Evolutionary conservation across 495 filamentous ascomycete genomes (phyloP).

Genomic region (Aspergillus asperescens): DNA sequence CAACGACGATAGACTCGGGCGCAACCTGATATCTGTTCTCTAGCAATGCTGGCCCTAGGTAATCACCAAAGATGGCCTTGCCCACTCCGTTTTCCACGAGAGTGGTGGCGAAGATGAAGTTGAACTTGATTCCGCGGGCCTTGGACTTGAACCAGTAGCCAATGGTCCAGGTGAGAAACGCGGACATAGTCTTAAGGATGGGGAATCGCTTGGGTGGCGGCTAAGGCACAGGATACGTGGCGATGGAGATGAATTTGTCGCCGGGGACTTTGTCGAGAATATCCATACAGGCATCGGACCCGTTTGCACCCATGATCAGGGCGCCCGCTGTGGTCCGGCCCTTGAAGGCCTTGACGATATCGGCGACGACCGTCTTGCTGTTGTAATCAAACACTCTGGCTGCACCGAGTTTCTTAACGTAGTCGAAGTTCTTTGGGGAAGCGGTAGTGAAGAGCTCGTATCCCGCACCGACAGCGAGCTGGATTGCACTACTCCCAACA

Average conservation of each 20-base stretch:
- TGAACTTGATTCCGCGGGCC: too few relatives aligned
- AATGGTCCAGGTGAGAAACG: too few relatives aligned
- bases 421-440: slow-evolving; percentile 49
- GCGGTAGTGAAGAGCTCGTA: slow-evolving; percentile 53
- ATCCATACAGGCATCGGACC: too few relatives aligned
- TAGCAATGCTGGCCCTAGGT: not conserved
- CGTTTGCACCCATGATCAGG: not conserved
- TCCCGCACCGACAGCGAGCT: slow-evolving; percentile 54
- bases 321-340: not conserved
- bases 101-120: too few relatives aligned
- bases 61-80: not conserved
- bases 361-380: slow-evolving; percentile 24
- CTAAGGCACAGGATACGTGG: too few relatives aligned
- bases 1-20: not conserved
- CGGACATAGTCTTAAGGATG: too few relatives aligned
- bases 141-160: too few relatives aligned
- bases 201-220: too few relatives aligned
- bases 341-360: slow-evolving; percentile 17
- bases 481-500: slow-evolving; percentile 56
- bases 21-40: not conserved
- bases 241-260: too few relatives aligned
- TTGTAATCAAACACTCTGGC: slow-evolving; percentile 53
- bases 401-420: slow-evolving; percentile 50
- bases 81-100: too few relatives aligned
- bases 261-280: too few relatives aligned